Evolutionary conservation across 176 grass and related monocot genomes (phyloP), one percentile per base, ranked within the genome.

Genomic region (Saccharum spontaneum): DNA sequence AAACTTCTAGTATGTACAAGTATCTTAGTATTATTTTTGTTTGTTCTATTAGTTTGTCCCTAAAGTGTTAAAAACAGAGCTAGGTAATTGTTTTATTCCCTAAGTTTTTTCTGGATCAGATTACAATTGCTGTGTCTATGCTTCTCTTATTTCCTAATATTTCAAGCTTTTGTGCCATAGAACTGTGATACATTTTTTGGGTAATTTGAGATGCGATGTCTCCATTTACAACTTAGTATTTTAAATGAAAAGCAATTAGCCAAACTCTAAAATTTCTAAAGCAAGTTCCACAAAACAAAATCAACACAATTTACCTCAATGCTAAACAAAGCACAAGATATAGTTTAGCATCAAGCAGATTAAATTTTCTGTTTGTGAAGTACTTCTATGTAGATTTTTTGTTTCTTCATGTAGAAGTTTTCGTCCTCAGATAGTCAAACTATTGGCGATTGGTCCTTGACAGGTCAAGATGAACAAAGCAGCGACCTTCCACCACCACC

Each of bases 401-500:
- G 8, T 85, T 73, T 82, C n/a, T 71, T 71, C 46, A 62, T 82
- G 24, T 84, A 55, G 6, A 83, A 88, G 3, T 28, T 18, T 1
- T 15, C 17, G 13, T 57, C n/a, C 9, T 89, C 33, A 30, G 41
- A 49, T 73, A 31, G 6, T 73, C 41, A 82, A 37, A 45, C 34
- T 34, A 9, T 77, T 40, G 52, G 17, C 1, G 11, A 26, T 63
- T 82, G 81, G 39, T 79, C 34, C 49, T 83, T 79, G 67, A 57
- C 83, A 92, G 91, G 86, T 88, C 77, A 87, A 87, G 84, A 64
- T 89, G 92, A 94, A 81, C 91, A 87, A 46, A 90, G 67, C 46
- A 85, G 73, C 11, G 78, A 89, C 64, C 82, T 94, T 54, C 97
- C 97, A 0, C 94, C 90, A 67, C 93, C 97, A 50, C 97, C 97